Evolutionary conservation across 495 filamentous ascomycete species (phyloP).

Genomic region (Astrothelium macrocarpum): DNA sequence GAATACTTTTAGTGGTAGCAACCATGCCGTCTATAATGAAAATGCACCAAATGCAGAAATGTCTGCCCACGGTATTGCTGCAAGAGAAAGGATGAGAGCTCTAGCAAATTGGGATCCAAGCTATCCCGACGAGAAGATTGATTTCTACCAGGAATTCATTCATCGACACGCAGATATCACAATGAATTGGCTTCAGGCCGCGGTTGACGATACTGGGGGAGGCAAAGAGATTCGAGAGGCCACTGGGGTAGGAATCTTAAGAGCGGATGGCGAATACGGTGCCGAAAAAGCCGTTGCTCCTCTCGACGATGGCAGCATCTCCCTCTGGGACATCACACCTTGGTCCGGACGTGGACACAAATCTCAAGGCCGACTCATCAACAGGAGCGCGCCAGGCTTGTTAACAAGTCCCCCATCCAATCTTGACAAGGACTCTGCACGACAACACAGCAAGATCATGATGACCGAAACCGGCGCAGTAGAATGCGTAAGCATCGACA

Average conservation of each 20-base stretch:
- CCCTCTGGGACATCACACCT: conserved; percentile 72
- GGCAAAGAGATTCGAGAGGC: conserved; percentile 36
- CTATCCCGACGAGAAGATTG: conserved; percentile 53
- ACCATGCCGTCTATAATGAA: conserved; percentile 12
- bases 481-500: conserved; percentile 79
- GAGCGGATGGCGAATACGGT: conserved; percentile 38
- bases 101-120: conserved; percentile 76
- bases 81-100: conserved; percentile 40
- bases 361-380: conserved; percentile 55
- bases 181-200: conserved; percentile 60
- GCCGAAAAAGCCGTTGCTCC: conserved; percentile 61
- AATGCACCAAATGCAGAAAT: conserved; percentile 25
- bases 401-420: conserved; percentile 34
- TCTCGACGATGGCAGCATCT: conserved; percentile 75
- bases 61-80: conserved; percentile 25
- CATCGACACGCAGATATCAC: conserved; percentile 66
- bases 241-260: conserved; percentile 58
- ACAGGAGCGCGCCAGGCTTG: conserved; percentile 53
- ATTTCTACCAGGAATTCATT: conserved; percentile 86
- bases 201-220: conserved; percentile 23
- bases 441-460: conserved; percentile 33
- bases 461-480: conserved; percentile 60
- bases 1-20: conserved; percentile 20
- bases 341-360: conserved; percentile 36
- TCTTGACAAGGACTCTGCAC: conserved; percentile 30